Evolutionary conservation across 768 basidiomycete species (phyloP).

Genomic region (Termitomyces sp.): DNA sequence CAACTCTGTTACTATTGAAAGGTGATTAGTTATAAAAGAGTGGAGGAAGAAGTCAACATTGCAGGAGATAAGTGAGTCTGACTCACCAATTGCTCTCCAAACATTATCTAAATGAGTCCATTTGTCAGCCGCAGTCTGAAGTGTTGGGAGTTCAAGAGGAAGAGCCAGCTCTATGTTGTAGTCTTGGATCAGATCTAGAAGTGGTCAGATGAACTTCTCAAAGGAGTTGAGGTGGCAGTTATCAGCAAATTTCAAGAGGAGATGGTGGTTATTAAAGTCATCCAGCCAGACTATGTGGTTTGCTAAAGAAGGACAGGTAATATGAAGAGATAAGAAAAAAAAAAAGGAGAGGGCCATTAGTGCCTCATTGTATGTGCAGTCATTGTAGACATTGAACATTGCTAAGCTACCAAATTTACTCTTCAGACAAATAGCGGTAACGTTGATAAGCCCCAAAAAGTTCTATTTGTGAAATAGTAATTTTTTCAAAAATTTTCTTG

Average conservation of each 20-base stretch:
- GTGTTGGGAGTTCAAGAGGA: neutral
- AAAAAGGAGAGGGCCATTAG: neutral
- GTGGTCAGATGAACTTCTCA: neutral
- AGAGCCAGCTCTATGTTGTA: slow-evolving; percentile 4
- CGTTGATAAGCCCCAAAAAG: too few species aligned
- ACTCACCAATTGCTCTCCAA: neutral
- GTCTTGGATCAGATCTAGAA: neutral
- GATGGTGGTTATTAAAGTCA: slow-evolving; percentile 8
- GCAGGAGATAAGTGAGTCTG: slow-evolving; percentile 1
- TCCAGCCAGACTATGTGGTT: neutral
- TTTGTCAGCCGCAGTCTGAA: neutral
- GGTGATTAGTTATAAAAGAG: neutral
- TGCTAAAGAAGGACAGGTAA: neutral
- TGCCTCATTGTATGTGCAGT: slow-evolving; percentile 3
- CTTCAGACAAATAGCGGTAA: neutral
- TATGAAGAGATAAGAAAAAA: neutral
- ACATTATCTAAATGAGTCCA: slow-evolving; percentile 6
- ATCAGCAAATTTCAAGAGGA: neutral
- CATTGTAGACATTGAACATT: slow-evolving; percentile 8
- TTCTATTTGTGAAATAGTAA: too few species aligned
- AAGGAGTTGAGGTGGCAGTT: slow-evolving; percentile 4
- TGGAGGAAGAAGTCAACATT: neutral
- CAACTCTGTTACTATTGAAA: neutral
- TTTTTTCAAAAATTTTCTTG: too few species aligned
- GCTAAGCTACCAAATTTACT: neutral